Percentiles rank a stretch among this genome's conserved stretches.
phyloP scores from a whole-genome alignment of 1,139 yeast genomes.

The Saccharomyces pastorianus region DNA sequence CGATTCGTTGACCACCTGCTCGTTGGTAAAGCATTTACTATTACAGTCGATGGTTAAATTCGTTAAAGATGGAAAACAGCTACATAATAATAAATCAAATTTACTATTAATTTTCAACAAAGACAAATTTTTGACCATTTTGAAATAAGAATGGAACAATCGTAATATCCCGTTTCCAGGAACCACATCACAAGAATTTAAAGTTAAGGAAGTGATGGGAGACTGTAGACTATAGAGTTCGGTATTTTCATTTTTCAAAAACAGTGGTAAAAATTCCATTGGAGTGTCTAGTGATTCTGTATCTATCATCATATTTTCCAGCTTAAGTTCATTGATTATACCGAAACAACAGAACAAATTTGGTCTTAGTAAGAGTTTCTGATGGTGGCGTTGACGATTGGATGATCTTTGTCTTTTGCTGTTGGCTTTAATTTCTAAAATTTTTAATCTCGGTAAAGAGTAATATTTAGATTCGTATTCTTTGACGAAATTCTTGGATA shows the following conservation, averaged over 20 bases:
- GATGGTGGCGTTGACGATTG: conserved; percentile 12
- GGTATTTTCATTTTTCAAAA: conserved; percentile 15
- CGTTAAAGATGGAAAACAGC: conserved; percentile 36
- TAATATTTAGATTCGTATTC: conserved; percentile 26
- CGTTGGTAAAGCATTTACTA: conserved; percentile 39
- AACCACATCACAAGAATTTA: conserved; percentile 30
- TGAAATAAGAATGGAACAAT: conserved; percentile 33
- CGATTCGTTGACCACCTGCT: conserved; percentile 18
- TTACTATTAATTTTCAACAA: conserved; percentile 37
- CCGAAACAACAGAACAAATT: conserved; percentile 39
- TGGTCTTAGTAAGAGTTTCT: conserved; percentile 32
- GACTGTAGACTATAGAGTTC: conserved; percentile 27
- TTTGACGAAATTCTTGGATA: conserved; percentile 22
- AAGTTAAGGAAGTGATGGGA: conserved; percentile 26
- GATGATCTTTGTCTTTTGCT: background rate
- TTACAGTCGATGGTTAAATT: conserved; percentile 39
- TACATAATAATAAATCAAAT: conserved; percentile 44
- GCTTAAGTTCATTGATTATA: conserved; percentile 37
- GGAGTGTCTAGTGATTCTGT: conserved; percentile 34
- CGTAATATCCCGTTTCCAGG: conserved; percentile 34
- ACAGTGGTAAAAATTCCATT: conserved; percentile 28
- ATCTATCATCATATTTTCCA: conserved; percentile 45
- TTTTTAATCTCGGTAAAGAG: conserved; percentile 22
- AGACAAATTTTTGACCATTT: conserved; percentile 33
- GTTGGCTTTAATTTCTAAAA: conserved; percentile 20